These are phyloP conservation scores for Phyllosticta paracitricarpa DNA, from an alignment of 2,329 filamentous ascomycete genomes.

Conservation along the genomic window DNA sequence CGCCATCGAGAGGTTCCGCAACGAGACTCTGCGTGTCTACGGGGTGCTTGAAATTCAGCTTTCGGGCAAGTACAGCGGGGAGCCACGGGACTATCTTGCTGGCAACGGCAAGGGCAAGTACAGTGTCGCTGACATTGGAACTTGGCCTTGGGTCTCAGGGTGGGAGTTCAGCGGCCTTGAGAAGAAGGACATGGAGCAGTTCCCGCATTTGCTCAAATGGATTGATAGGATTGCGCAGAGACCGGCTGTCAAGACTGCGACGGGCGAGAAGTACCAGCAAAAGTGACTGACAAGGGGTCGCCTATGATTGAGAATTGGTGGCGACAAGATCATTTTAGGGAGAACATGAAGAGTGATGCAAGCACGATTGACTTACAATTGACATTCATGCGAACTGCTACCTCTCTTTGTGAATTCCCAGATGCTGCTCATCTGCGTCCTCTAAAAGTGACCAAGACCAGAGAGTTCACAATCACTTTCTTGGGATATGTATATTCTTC, in stretches of 20 bases:
- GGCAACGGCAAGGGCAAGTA: slow-evolving; percentile 47
- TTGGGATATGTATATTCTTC: too few relatives aligned
- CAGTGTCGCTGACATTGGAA: slow-evolving; percentile 43
- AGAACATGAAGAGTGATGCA: not conserved
- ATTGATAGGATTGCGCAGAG: slow-evolving; percentile 41
- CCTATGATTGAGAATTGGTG: not conserved
- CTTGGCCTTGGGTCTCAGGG: slow-evolving; percentile 41
- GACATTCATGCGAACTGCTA: too few relatives aligned
- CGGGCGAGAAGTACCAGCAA: slow-evolving; percentile 5
- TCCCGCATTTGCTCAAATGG: slow-evolving; percentile 45
- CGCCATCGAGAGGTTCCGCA: slow-evolving; percentile 34
- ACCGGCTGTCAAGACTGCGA: slow-evolving; percentile 39
- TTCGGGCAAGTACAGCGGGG: slow-evolving; percentile 41
- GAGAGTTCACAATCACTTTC: too few relatives aligned
- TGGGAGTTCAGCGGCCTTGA: slow-evolving; percentile 36
- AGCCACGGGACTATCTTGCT: slow-evolving; percentile 42
- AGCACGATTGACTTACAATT: not conserved
- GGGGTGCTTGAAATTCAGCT: slow-evolving; percentile 48
- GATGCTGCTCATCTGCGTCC: too few relatives aligned
- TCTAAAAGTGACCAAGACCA: too few relatives aligned
- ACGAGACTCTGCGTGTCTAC: slow-evolving; percentile 43
- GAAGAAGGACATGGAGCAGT: slow-evolving; percentile 39
- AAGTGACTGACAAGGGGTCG: not conserved
- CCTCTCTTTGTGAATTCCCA: too few relatives aligned
- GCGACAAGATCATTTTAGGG: not conserved